Evolutionary conservation across 1,284 basidiomycete species (phyloP).

Genomic region (Moniliella sp.): DNA sequence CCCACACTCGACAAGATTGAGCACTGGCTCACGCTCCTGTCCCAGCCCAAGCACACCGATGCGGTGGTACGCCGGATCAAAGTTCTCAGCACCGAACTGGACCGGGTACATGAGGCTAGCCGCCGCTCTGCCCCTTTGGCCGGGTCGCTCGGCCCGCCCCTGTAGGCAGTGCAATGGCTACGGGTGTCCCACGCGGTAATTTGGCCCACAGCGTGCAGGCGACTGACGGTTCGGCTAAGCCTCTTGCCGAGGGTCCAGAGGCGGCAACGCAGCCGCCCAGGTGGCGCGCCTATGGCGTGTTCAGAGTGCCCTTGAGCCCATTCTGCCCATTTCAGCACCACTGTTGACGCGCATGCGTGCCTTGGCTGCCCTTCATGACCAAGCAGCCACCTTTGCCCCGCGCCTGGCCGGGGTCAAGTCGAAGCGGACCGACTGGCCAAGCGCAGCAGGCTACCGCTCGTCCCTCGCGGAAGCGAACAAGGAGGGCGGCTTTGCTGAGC

Average conservation of each 20-base stretch:
- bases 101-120: constrained; percentile 49
- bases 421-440: no score
- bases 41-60: constrained; percentile 86
- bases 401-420: no score
- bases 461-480: no score
- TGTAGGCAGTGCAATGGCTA: not conserved
- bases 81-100: constrained; percentile 71
- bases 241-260: no score
- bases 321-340: constrained; percentile 70
- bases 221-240: no score
- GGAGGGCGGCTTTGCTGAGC: no score
- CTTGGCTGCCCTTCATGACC: constrained; percentile 58
- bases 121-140: constrained; percentile 23
- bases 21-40: constrained; percentile 61
- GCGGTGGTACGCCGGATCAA: constrained; percentile 85
- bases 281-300: constrained; percentile 43
- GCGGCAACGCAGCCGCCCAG: no score
- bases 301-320: constrained; percentile 58
- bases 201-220: not conserved
- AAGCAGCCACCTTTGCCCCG: no score
- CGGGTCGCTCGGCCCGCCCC: not conserved
- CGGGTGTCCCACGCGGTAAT: not conserved
- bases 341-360: constrained; percentile 70
- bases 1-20: constrained; percentile 61
- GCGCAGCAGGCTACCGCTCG: no score